Evolutionary conservation across 2,329 filamentous ascomycete species (phyloP), one percentile per base, ranked within the genome.

Genomic region (Botrytis medusae): DNA sequence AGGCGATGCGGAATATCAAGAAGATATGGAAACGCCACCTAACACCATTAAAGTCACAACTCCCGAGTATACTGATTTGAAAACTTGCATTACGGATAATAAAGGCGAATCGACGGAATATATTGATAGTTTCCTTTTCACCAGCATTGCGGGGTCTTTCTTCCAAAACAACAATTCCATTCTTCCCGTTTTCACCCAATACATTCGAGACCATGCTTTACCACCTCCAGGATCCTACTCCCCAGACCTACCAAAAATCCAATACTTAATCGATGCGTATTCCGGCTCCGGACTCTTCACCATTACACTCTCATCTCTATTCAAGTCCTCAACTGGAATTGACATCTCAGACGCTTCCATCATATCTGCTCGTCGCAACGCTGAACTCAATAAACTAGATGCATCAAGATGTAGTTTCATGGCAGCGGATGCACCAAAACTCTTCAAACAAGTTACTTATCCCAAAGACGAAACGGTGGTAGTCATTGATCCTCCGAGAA

Each of bases 91-190:
- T 77, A 97, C 95, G 6, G 91, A 98, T 83, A 89, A 90, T 81
- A 97, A 95, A 77, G 92, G 88, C 76, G 92, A 87, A 69, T 91
- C 93, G 5, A 95, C 92, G 44, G 96, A 99, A 83, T 98, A 97
- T 83, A 89, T 99, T 75, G 93, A 92, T 80, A 75, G 79, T 51
- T 96, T 92, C 84, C 86, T 91, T 80, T 97, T 99, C 84, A 91
- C 91, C 81, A 98, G 97, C 84, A 93, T 93, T 4, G 96, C 96
- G 18, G 95, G 95, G 74, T 90, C 93, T 70, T 99, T 99, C 85
- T 99, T 99, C 88, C 96, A 99, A 81, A 99, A 99, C 87, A 99
- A 99, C 88, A 98, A 98, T 86, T 97, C 94, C 72, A 98, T 99
- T 83, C 91, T 99, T 37, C 90, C 93, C 44, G 84, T 86, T 25